Conservation (phyloP, 2,329 filamentous ascomycete species). For the Penicillium sclerotiorum region DNA sequence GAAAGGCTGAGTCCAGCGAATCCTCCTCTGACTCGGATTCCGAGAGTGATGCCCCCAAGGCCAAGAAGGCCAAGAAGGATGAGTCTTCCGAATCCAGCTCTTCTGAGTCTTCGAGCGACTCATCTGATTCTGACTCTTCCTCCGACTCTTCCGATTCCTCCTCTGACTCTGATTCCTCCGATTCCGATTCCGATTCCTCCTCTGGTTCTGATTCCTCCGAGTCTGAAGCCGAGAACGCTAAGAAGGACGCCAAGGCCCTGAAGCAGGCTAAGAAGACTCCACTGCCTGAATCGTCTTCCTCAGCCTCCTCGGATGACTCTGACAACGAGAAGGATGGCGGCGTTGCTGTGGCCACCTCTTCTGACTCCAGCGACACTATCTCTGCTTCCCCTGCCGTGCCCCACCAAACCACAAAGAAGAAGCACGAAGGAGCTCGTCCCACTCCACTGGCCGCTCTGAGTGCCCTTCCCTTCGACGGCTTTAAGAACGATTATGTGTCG, state of each 20-base stretch:
- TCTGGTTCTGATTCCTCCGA: slow-evolving; percentile 27
- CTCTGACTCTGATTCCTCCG: slow-evolving; percentile 17
- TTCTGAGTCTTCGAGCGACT: slow-evolving; percentile 14
- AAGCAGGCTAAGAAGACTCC: slow-evolving; percentile 41
- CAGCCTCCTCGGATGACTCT: slow-evolving; percentile 26
- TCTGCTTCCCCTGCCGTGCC: slow-evolving; percentile 32
- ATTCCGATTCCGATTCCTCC: slow-evolving; percentile 19
- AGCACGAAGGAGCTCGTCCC: slow-evolving; percentile 57
- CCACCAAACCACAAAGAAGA: slow-evolving; percentile 37
- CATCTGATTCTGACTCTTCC: slow-evolving; percentile 29
- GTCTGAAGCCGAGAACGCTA: slow-evolving; percentile 29
- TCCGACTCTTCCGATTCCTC: slow-evolving; percentile 21
- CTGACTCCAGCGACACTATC: slow-evolving; percentile 37
- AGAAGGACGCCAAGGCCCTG: slow-evolving; percentile 32
- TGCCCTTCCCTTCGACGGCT: slow-evolving; percentile 67
- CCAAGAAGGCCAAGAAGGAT: slow-evolving; percentile 56
- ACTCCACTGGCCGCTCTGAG: slow-evolving; percentile 77
- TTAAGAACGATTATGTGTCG: slow-evolving; percentile 78
- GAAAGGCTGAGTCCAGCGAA: slow-evolving; percentile 57
- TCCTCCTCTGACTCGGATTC: slow-evolving; percentile 50
- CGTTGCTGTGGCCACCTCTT: slow-evolving; percentile 22
- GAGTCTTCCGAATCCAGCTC: slow-evolving; percentile 28
- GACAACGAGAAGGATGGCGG: slow-evolving; percentile 29
- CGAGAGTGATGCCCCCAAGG: slow-evolving; percentile 51
- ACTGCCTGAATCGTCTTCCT: slow-evolving; percentile 40